Evolutionary conservation across 2,329 filamentous ascomycete species (phyloP), one percentile per base, ranked within the genome.

Genomic region (Penicillium thymicola): DNA sequence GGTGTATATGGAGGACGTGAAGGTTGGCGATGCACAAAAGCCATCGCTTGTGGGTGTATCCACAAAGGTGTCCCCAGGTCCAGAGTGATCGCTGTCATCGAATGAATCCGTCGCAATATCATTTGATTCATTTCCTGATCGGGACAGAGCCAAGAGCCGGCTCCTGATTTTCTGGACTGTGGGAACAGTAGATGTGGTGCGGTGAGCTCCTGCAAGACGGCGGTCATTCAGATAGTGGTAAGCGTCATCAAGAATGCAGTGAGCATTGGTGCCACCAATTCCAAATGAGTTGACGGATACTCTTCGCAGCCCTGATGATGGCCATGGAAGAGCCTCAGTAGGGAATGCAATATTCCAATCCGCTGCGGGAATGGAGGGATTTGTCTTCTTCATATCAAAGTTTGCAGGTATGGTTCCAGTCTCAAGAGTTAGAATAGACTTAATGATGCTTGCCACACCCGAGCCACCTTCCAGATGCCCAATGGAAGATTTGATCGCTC

Each of bases 351-450:
- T 59, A 10, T 72, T 70, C 73, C 73, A 76, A 7, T 75, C 67
- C 5, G 65, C 58, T 2, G 70, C 61, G 3, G 67, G 67, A 27
- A 77, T 72, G 14, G 70, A 69, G 0, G 69, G 61, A 36, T 79
- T 80, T 1, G 68, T 63, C 16, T 67, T 69, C 43, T 72, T 65
- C 40, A 79, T 78, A 54, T 77, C 72, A 52, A 67, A 67, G 53
- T 79, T 79, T 3, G 77, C 74, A 9, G 75, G 71, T 25, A 80
- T 73, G 14, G 79, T 71, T 0, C 75, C 76, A 37, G 75, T 73
- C 59, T 80, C 77, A 4, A 81, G 65, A 56, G 76, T 72, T 51
- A 80, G 61, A 0, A 73, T 70, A 1, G 73, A 65, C 57, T 80
- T 79, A 58, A 80, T 78, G 1, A 73, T 51, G 21, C 66, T 61